Base-by-base conservation (phyloP, 2,329 filamentous ascomycete genomes). In the Trichothecium roseum region DNA sequence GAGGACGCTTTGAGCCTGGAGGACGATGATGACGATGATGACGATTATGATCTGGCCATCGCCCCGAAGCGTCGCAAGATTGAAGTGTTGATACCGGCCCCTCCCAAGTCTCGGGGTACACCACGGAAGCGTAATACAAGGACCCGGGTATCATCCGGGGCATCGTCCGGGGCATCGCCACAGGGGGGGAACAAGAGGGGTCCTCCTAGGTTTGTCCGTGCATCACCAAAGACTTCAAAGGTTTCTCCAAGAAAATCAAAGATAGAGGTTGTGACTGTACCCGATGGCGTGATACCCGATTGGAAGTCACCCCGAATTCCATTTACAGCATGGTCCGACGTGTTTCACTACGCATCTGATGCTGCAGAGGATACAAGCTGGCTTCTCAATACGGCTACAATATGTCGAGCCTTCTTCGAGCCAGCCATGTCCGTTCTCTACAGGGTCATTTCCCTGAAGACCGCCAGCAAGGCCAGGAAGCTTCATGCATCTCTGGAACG, bases 381-480 rank as follows among this genome's bases (percentile, higher is more conserved):
- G 81, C 69, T 93, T 6, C 56, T 81, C 8, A 63, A 66, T n/a
- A 61, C 72, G 30, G 75, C 81, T 26, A 64, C 68, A 2, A 60
- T 76, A 13, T 88, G 80, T 45, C 72, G 66, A 34, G 55, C 66
- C 3, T 85, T 88, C 38, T 61, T 72, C 1, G 84, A 87, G 46
- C 81, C 85, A 5, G 83, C 83, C 2, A 57, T 91, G 34, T 77
- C 77, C 5, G 79, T 74, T 2, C 64, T 93, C 5, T 91, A 91
- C 52, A 66, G 70, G 32, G 74, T 66, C 5, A 84, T 84, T 8
- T 77, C 78, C 2, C 61, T 91, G 30, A 66, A 71, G 39, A 58
- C 50, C 26, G 46, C 59, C 37, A 48, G 54, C 37, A 69, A 64
- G 52, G 58, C 62, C 28, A 61, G 59, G 43, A 56, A 57, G n/a